Percentiles rank a stretch among this genome's conserved stretches.
Evolutionary conservation across 208 protist species (phyloP).

Genomic region (Wallacemonas collosoma): DNA sequence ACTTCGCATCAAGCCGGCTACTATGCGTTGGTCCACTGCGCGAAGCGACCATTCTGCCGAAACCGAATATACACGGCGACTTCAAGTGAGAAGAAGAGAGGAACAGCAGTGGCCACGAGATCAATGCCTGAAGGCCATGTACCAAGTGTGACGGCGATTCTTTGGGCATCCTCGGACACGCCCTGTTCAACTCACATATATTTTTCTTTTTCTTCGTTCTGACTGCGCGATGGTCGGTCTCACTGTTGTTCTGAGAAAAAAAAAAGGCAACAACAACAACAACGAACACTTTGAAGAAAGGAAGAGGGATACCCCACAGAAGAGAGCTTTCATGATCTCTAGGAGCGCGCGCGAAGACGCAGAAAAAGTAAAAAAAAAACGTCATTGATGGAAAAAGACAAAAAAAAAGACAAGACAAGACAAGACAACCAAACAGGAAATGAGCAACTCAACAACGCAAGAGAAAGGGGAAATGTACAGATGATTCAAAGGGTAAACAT

Average conservation of each 20-base stretch:
- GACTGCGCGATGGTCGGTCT: no score
- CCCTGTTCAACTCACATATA: no score
- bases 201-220: not conserved
- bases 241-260: no score
- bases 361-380: constrained; percentile 17
- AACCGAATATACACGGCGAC: no score
- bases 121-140: no score
- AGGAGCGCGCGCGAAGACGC: no score
- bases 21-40: no score
- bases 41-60: no score
- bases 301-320: constrained; percentile 3
- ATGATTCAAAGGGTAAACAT: constrained; percentile 11
- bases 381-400: constrained; percentile 4
- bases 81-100: not conserved
- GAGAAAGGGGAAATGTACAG: not conserved
- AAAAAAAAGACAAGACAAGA: constrained; percentile 13
- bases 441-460: constrained; percentile 10
- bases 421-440: not conserved
- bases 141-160: no score
- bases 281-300: constrained; percentile 11
- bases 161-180: no score
- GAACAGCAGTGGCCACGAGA: not conserved
- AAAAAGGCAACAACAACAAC: constrained; percentile 1
- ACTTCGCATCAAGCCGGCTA: no score
- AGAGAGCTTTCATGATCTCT: no score